Evolutionary conservation across 176 grass and related monocot species (phyloP), one percentile per base, ranked within the genome.

Genomic region (Triticum turgidum): DNA sequence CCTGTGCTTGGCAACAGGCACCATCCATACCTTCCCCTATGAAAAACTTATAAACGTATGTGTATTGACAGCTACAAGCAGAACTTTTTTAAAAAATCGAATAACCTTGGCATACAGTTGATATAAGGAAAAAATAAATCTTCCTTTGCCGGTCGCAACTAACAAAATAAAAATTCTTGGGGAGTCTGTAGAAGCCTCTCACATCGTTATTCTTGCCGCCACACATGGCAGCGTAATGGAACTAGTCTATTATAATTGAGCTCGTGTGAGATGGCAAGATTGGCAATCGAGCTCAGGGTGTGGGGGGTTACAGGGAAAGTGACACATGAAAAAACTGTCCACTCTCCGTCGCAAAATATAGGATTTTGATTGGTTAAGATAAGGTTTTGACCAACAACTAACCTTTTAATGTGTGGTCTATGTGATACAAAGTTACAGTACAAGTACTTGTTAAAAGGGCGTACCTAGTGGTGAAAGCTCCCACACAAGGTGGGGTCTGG

Each of bases 101-200:
- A 76, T 7, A 75, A 75, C 12, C 44, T 52, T 27, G 22, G 0
- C 42, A 51, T 75, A 49, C 11, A 73, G 21, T 44, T 73, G 37
- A 73, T 2, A 74, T 49, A 5, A 29, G 13, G 5, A 73, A 51
- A 75, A 75, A 29, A 29, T 24, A 44, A 42, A 75, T 49, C 6
- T 44, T 22, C 38, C 9, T 75, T 75, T 51, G 20, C 72, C 13
- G 3, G 13, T 75, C 7, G 24, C 72, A 75, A 51, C 42, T 24
- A 75, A 15, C n/a, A 45, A 75, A 24, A 9, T 29, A 2, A 49
- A 29, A 49, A 29, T 10, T 29, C 24, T 17, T 74, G 22, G 42
- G 71, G 13, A 47, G 25, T 75, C 72, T 75, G 42, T 49, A 75
- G 72, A 75, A 51, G 41, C 42, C 24, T 75, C 42, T 75, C 72